A percentile compares a stretch with the other conserved stretches of the same genome.
These are phyloP conservation scores for Ascochyta fabae DNA, from an alignment of 2,329 filamentous ascomycete genomes.

Conservation along the genomic window DNA sequence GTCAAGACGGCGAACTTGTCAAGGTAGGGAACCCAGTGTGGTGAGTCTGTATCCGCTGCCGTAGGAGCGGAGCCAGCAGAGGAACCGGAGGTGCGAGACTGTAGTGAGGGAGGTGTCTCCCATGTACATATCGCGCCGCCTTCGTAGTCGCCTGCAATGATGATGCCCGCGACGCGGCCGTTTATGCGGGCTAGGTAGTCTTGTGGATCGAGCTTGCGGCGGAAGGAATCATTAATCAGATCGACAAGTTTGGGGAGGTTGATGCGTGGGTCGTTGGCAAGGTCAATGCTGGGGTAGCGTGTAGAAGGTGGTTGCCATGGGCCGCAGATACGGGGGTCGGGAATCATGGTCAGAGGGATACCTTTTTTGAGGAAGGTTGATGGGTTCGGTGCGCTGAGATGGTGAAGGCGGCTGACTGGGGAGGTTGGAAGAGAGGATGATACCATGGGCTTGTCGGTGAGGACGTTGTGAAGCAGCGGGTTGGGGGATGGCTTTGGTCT, in stretches of 20 bases:
- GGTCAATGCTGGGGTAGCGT: constrained; percentile 66
- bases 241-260: constrained; percentile 82
- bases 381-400: constrained; percentile 51
- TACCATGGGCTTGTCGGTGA: constrained; percentile 92
- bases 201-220: constrained; percentile 79
- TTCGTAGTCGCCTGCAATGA: constrained; percentile 96
- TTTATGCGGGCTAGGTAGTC: constrained; percentile 85
- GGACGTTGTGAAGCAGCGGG: constrained; percentile 90
- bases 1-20: constrained; percentile 97
- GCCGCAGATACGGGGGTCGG: constrained; percentile 65
- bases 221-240: constrained; percentile 93
- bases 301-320: constrained; percentile 73
- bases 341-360: constrained; percentile 85
- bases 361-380: constrained; percentile 90
- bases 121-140: constrained; percentile 94
- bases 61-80: background rate
- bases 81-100: constrained; percentile 50
- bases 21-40: constrained; percentile 78
- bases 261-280: constrained; percentile 77
- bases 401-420: constrained; percentile 35
- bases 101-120: constrained; percentile 67
- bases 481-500: constrained; percentile 69
- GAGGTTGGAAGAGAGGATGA: constrained; percentile 84
- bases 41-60: constrained; percentile 51
- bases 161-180: constrained; percentile 83